A percentile compares a stretch with the other conserved stretches of the same genome.
Evolutionary conservation across 768 basidiomycete species (phyloP).

Genomic region (Lyophyllum decastes): DNA sequence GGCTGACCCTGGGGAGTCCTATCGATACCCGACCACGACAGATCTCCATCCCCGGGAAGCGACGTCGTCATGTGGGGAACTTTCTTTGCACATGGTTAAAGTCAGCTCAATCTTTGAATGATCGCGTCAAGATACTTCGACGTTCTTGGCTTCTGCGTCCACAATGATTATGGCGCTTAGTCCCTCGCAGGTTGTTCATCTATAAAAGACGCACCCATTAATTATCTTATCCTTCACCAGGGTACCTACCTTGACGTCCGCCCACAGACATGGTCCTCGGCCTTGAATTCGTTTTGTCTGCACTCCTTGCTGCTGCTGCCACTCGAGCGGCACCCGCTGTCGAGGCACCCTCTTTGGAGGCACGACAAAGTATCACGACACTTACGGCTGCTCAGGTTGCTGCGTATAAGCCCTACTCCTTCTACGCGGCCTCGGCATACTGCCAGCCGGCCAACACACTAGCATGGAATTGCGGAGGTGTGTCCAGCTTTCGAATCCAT

Average conservation of each 20-base stretch:
- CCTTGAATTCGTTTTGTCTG: background rate
- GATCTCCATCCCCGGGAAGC: background rate
- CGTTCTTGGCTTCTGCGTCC: background rate
- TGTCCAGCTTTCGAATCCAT: conserved; percentile 17
- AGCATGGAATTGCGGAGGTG: conserved; percentile 48
- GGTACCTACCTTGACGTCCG: background rate
- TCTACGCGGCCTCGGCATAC: conserved; percentile 45
- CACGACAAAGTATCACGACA: conserved; percentile 26
- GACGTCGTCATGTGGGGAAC: background rate
- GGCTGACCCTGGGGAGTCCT: background rate
- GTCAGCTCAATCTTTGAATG: background rate
- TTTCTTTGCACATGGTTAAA: background rate
- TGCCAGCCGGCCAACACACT: conserved; percentile 38
- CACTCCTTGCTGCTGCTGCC: conserved; percentile 5
- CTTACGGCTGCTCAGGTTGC: conserved; percentile 36
- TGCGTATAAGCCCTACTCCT: conserved; percentile 39
- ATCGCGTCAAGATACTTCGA: background rate
- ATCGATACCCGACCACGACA: background rate
- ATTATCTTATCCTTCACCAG: background rate
- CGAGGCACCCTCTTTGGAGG: conserved; percentile 8
- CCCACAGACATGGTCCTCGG: background rate
- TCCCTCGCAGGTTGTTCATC: background rate
- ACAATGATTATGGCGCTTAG: background rate
- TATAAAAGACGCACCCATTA: background rate
- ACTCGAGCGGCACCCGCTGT: conserved; percentile 7